A percentile compares a stretch with the other conserved stretches of the same genome.
These are phyloP conservation scores for Mycosphaerella sp. DNA, from an alignment of 2,329 filamentous ascomycete species.

Conservation along the genomic window DNA sequence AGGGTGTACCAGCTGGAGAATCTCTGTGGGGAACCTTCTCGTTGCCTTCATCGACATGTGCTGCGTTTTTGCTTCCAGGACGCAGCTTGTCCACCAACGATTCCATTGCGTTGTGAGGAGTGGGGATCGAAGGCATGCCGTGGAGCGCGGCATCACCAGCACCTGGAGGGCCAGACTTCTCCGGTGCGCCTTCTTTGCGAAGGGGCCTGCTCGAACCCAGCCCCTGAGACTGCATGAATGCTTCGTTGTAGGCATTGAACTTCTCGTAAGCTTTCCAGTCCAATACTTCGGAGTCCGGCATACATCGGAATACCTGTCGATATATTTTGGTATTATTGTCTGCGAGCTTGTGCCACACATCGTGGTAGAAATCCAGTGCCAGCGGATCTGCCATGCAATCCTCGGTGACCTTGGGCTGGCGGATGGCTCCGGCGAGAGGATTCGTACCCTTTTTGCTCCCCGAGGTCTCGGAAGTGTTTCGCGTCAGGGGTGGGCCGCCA, in stretches of 20 bases:
- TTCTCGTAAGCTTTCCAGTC: conserved; percentile 93
- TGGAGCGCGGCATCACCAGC: conserved; percentile 28
- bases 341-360: conserved; percentile 80
- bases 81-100: conserved; percentile 31
- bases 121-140: conserved; percentile 7
- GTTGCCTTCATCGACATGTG: conserved; percentile 21
- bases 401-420: conserved; percentile 66
- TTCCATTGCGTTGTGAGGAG: conserved; percentile 26
- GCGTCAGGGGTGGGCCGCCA: conserved; percentile 60
- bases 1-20: conserved; percentile 28
- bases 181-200: conserved; percentile 43
- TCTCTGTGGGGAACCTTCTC: conserved; percentile 26
- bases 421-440: conserved; percentile 58
- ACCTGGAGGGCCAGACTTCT: conserved; percentile 46
- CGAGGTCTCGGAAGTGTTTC: conserved; percentile 44
- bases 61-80: conserved; percentile 27
- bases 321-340: conserved; percentile 95
- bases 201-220: conserved; percentile 47
- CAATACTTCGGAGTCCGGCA: conserved; percentile 90
- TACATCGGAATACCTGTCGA: conserved; percentile 88
- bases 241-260: conserved; percentile 67
- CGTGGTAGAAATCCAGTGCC: conserved; percentile 71
- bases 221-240: conserved; percentile 63
- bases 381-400: conserved; percentile 95
- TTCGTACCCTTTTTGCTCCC: conserved; percentile 36